A percentile compares a stretch with the other conserved stretches of the same genome.
These are phyloP conservation scores for Bipolaris cookei DNA, from an alignment of 2,329 filamentous ascomycete genomes.

Conservation along the genomic window DNA sequence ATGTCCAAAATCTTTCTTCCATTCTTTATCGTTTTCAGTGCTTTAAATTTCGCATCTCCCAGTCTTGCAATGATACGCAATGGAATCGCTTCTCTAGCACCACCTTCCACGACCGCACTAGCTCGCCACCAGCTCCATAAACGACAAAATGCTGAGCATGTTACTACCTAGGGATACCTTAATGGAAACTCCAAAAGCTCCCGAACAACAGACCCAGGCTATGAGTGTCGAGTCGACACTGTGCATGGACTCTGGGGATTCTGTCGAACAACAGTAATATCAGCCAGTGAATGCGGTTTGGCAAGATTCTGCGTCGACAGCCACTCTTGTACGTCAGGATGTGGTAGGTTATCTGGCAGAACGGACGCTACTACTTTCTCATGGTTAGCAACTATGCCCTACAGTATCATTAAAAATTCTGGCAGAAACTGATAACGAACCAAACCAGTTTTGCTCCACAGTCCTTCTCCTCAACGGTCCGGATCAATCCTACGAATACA, in stretches of 20 bases:
- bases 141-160: slow-evolving; percentile 8
- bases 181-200: slow-evolving; percentile 17
- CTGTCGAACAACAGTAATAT: slow-evolving; percentile 20
- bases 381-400: slow-evolving; percentile 13
- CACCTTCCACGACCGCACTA: background rate
- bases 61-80: background rate
- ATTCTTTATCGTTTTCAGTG: slow-evolving; percentile 5
- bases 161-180: slow-evolving; percentile 22
- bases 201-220: slow-evolving; percentile 10
- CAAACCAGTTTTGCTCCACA: slow-evolving; percentile 20
- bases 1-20: background rate
- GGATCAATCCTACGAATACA: slow-evolving; percentile 25
- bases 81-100: background rate
- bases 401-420: background rate
- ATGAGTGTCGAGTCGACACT: slow-evolving; percentile 22
- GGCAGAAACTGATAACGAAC: slow-evolving; percentile 7
- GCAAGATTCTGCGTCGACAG: slow-evolving; percentile 23
- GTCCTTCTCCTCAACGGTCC: slow-evolving; percentile 19
- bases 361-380: slow-evolving; percentile 19
- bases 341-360: slow-evolving; percentile 18
- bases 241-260: slow-evolving; percentile 27
- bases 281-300: slow-evolving; percentile 20
- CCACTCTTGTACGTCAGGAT: slow-evolving; percentile 22
- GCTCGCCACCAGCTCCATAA: background rate
- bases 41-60: background rate